phyloP scores from a whole-genome alignment of 2,329 filamentous ascomycete species.

The Aspergillus pseudotamarii region DNA sequence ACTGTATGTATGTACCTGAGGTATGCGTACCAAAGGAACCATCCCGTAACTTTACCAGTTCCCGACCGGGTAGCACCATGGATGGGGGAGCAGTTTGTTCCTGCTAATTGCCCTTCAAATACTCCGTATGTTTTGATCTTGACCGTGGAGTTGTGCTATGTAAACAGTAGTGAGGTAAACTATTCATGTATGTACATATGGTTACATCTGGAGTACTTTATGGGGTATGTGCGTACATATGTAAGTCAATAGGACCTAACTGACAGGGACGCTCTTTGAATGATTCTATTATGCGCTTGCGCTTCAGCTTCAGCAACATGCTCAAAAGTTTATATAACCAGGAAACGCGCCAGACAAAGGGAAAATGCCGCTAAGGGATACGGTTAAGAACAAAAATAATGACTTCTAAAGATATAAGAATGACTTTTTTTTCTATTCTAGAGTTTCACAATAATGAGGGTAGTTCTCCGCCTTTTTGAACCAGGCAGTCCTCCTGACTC shows the following conservation, averaged over 20 bases:
- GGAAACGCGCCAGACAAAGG: not conserved
- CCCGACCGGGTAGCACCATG: not conserved
- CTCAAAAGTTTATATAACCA: not conserved
- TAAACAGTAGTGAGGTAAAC: not conserved
- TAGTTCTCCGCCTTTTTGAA: conserved; percentile 13
- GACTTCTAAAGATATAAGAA: not conserved
- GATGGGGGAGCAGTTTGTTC: not conserved
- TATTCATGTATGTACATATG: conserved; percentile 1
- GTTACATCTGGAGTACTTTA: conserved; percentile 1
- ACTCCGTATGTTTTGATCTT: not conserved
- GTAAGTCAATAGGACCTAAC: not conserved
- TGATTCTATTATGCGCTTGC: not conserved
- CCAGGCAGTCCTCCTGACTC: conserved; percentile 2
- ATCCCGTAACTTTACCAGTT: conserved; percentile 14
- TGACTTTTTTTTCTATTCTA: not conserved
- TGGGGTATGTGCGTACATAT: conserved; percentile 1
- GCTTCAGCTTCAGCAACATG: not conserved
- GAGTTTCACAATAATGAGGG: conserved; percentile 1
- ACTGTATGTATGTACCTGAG: not conserved
- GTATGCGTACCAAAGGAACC: not conserved
- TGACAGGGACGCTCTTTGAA: not conserved
- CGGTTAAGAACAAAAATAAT: not conserved
- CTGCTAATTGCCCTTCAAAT: conserved; percentile 1
- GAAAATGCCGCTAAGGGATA: not conserved
- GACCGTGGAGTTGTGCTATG: not conserved